These are phyloP conservation scores for Colletotrichum liaoningense DNA, from an alignment of 2,329 filamentous ascomycete genomes.

Conservation along the genomic window DNA sequence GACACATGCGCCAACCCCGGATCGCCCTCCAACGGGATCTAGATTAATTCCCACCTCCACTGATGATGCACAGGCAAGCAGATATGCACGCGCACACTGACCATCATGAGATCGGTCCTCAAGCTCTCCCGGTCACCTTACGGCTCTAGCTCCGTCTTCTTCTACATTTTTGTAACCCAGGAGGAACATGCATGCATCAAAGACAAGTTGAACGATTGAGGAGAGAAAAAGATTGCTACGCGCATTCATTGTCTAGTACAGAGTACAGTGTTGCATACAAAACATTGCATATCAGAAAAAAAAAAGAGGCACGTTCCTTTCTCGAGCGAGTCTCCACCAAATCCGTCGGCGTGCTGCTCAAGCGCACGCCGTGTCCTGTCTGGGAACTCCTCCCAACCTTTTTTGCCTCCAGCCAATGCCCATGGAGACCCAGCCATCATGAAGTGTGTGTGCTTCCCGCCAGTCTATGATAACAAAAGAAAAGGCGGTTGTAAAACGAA, in stretches of 20 bases:
- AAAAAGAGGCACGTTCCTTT: conserved; percentile 23
- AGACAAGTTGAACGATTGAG: not conserved
- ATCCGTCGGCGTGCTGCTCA: conserved; percentile 1
- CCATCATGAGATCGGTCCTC: conserved; percentile 26
- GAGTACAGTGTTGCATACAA: conserved; percentile 34
- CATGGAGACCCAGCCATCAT: conserved; percentile 31
- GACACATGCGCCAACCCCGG: not conserved
- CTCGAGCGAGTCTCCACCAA: conserved; percentile 10
- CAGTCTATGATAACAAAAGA: conserved; percentile 34
- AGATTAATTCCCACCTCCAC: conserved; percentile 4
- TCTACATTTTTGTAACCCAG: not conserved
- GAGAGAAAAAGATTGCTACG: not conserved
- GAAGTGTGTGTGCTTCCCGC: conserved; percentile 32
- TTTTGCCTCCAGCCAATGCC: conserved; percentile 32
- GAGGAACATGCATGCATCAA: too few species aligned
- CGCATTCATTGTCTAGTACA: conserved; percentile 36
- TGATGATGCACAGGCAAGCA: not conserved
- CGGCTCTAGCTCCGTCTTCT: not conserved
- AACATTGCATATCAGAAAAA: conserved; percentile 6
- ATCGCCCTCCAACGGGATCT: not conserved
- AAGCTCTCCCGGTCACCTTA: conserved; percentile 21
- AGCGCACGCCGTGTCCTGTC: conserved; percentile 23
- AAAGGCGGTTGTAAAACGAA: conserved; percentile 29
- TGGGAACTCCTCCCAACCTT: conserved; percentile 28
- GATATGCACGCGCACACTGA: conserved; percentile 23